Evolutionary conservation across 139 green algal species (phyloP), one percentile per base, ranked within the genome.

Genomic region (Chlorella ohadii): DNA sequence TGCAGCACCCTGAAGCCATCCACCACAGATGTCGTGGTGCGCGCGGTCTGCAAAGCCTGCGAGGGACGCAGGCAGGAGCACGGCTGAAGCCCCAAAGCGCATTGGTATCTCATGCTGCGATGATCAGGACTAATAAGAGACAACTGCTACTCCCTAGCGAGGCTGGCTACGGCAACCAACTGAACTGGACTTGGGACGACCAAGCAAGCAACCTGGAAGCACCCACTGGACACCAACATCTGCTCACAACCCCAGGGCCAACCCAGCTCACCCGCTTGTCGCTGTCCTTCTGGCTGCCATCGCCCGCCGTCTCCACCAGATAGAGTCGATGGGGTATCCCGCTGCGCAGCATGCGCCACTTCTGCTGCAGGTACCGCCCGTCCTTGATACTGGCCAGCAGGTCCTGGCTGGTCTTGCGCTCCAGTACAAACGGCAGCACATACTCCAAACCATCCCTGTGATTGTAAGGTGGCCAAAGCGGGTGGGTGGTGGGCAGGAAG

Each of bases 291-390:
- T 38, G 28, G 28, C 5, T 15, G 12, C 63, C 13, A 15, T 68
- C 63, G 28, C 63, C 63, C 4, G n/a, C 9, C 28, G 28, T 68
- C 63, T 68, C 63, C 27, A 68, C 63, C 28, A 68, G 31, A 6
- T 68, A 68, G 28, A 36, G 38, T 28, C 63, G 63, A 11, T 68
- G 63, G 28, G 28, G 28, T 28, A 68, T 6, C 2, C 63, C 63
- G 63, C 63, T n/a, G 63, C 63, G 1, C 63, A 68, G 63, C 63
- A 68, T 68, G 63, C 63, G 63, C 63, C 63, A 68, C 63, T 68
- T 68, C 63, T 68, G 63, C 12, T 31, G 31, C 63, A 68, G 63
- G 28, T 68, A 68, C 12, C 63, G 63, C 27, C 63, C 63, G 19
- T 68, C 63, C 27, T 68, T 68, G 63, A 68, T 68, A 28, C 63